Evolutionary conservation across 2,329 filamentous ascomycete genomes (phyloP).

Genomic region (Pyricularia sp.): DNA sequence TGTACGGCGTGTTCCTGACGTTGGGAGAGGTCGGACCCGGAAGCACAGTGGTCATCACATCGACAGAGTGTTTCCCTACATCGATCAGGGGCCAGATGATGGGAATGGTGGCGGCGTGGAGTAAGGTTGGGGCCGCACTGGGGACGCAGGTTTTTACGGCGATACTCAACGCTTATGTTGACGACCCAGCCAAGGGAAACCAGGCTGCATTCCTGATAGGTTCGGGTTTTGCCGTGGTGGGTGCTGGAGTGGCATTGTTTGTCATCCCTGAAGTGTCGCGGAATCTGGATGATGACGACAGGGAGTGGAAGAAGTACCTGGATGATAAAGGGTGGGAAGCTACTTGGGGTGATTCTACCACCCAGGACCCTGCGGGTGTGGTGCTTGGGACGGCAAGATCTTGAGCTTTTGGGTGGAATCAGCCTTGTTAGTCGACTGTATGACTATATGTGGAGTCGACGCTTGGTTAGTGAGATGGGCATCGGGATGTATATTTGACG

Average conservation of each 20-base stretch:
- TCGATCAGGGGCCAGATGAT: constrained; percentile 38
- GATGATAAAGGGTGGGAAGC: constrained; percentile 30
- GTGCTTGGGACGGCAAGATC: neutral
- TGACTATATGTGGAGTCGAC: too few relatives aligned
- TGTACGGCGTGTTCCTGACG: constrained; percentile 40
- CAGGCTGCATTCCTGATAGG: constrained; percentile 42
- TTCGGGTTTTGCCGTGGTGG: constrained; percentile 35
- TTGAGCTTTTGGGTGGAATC: too few relatives aligned
- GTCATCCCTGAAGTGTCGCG: constrained; percentile 29
- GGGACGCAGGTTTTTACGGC: constrained; percentile 40
- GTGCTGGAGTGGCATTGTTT: constrained; percentile 31
- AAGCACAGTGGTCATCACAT: constrained; percentile 23
- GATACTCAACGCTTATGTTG: constrained; percentile 32
- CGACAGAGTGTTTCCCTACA: constrained; percentile 38
- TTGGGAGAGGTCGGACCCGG: constrained; percentile 42
- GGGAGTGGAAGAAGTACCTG: constrained; percentile 32
- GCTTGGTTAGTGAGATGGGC: too few relatives aligned
- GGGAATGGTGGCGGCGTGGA: constrained; percentile 34
- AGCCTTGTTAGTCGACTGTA: too few relatives aligned
- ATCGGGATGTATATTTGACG: too few relatives aligned
- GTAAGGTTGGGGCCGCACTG: constrained; percentile 39
- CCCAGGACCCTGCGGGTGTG: constrained; percentile 17
- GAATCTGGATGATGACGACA: constrained; percentile 31
- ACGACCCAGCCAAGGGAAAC: constrained; percentile 30
- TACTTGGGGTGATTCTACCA: constrained; percentile 20